Conservation (phyloP, 1,139 yeast species). For the Diutina siamensis region DNA sequence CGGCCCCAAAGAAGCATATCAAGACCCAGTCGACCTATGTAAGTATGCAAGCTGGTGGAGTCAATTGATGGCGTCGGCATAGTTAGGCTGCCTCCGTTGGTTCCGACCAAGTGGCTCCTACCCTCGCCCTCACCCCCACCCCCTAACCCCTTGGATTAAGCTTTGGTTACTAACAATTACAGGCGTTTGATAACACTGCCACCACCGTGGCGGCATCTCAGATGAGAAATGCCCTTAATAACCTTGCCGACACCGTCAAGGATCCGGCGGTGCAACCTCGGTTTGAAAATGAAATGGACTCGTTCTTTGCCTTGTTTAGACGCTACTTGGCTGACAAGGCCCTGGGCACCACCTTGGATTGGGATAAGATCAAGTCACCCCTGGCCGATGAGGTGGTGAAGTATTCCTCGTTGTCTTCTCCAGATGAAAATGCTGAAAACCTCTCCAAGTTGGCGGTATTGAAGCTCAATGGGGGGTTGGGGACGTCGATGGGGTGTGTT, state of each 20-base stretch:
- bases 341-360: constrained; percentile 69
- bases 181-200: constrained; percentile 93
- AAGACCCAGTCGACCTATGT: constrained; percentile 65
- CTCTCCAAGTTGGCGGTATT: constrained; percentile 84
- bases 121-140: too few relatives aligned
- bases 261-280: constrained; percentile 43
- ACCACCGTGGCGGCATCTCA: constrained; percentile 95
- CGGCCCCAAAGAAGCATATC: constrained; percentile 43
- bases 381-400: constrained; percentile 76
- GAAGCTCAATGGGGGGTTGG: constrained; percentile 95
- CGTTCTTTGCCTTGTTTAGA: constrained; percentile 86
- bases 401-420: constrained; percentile 39
- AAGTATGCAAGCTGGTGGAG: constrained; percentile 15
- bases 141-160: background rate
- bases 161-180: constrained; percentile 15
- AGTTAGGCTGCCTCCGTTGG: too few relatives aligned
- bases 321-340: constrained; percentile 88
- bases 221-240: constrained; percentile 93
- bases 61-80: too few relatives aligned
- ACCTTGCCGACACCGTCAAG: constrained; percentile 68
- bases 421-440: constrained; percentile 26
- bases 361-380: constrained; percentile 96
- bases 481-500: constrained; percentile 99
- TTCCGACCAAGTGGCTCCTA: too few relatives aligned
- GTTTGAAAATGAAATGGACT: constrained; percentile 90